Conservation (phyloP, 2,329 filamentous ascomycete species). For the Sporothrix mexicana region DNA sequence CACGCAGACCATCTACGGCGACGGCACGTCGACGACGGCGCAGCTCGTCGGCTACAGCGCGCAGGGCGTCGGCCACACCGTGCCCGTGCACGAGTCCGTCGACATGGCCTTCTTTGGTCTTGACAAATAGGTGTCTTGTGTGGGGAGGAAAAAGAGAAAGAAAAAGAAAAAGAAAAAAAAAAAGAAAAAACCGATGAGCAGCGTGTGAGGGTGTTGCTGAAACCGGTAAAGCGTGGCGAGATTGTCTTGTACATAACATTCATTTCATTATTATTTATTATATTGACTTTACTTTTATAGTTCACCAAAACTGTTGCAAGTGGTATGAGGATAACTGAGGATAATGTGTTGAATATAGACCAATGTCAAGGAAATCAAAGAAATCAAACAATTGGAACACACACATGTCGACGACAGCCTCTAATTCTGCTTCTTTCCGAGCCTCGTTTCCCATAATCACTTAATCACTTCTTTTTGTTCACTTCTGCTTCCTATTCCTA, state of each 20-base stretch:
- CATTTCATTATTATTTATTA: not conserved
- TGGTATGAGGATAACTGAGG: too few relatives aligned
- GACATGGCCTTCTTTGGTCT: conserved; percentile 43
- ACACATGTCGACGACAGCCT: too few relatives aligned
- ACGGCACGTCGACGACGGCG: conserved; percentile 40
- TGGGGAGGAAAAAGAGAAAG: conserved; percentile 2
- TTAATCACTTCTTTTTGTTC: not conserved
- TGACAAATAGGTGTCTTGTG: not conserved
- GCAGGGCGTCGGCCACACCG: conserved; percentile 43
- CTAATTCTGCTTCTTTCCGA: not conserved
- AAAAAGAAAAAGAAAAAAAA: too few relatives aligned
- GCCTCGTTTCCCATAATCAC: too few relatives aligned
- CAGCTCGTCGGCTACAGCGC: conserved; percentile 42
- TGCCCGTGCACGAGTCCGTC: conserved; percentile 41
- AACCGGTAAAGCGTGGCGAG: too few relatives aligned
- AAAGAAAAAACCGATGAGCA: too few relatives aligned
- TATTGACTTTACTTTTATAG: too few relatives aligned
- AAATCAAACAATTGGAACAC: too few relatives aligned
- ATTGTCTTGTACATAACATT: not conserved
- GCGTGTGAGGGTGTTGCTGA: too few relatives aligned
- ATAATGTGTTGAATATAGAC: too few relatives aligned
- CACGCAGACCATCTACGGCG: conserved; percentile 49
- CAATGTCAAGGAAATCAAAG: too few relatives aligned
- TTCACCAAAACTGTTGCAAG: too few relatives aligned
- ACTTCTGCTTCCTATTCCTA: not conserved